These are phyloP conservation scores for Naganishia albida DNA, from an alignment of 1,284 basidiomycete genomes.

Conservation along the genomic window DNA sequence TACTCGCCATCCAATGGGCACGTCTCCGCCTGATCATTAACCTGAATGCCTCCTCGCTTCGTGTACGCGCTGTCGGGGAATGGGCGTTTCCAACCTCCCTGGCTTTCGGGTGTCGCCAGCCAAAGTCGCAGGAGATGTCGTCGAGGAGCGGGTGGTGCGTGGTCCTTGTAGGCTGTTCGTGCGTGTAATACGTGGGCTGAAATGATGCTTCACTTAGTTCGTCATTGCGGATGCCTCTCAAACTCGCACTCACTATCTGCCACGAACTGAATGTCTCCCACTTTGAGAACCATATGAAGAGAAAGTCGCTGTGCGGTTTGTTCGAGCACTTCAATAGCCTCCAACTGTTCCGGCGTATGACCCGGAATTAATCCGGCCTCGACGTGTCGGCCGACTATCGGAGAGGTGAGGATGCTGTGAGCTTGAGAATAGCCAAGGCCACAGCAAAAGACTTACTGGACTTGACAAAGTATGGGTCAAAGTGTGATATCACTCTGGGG, in stretches of 20 bases:
- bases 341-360: slow-evolving; percentile 46
- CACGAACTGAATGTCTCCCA: slow-evolving; percentile 54
- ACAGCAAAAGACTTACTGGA: slow-evolving; percentile 33
- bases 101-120: slow-evolving; percentile 50
- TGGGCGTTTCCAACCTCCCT: slow-evolving; percentile 54
- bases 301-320: slow-evolving; percentile 51
- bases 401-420: not conserved
- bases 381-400: slow-evolving; percentile 39
- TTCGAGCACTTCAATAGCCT: slow-evolving; percentile 55
- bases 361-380: slow-evolving; percentile 53
- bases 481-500: slow-evolving; percentile 39
- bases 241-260: slow-evolving; percentile 39
- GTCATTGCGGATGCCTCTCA: slow-evolving; percentile 8
- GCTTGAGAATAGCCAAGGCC: not conserved
- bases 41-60: slow-evolving; percentile 52
- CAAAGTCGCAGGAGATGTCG: slow-evolving; percentile 56
- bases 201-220: slow-evolving; percentile 25
- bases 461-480: slow-evolving; percentile 49
- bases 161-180: slow-evolving; percentile 55
- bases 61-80: slow-evolving; percentile 50
- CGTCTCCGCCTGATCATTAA: slow-evolving; percentile 49
- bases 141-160: slow-evolving; percentile 48
- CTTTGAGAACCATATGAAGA: slow-evolving; percentile 55
- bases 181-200: slow-evolving; percentile 53
- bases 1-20: slow-evolving; percentile 55